phyloP scores from a whole-genome alignment of 352 stramenopile genomes.

The Phytophthora sp. region DNA sequence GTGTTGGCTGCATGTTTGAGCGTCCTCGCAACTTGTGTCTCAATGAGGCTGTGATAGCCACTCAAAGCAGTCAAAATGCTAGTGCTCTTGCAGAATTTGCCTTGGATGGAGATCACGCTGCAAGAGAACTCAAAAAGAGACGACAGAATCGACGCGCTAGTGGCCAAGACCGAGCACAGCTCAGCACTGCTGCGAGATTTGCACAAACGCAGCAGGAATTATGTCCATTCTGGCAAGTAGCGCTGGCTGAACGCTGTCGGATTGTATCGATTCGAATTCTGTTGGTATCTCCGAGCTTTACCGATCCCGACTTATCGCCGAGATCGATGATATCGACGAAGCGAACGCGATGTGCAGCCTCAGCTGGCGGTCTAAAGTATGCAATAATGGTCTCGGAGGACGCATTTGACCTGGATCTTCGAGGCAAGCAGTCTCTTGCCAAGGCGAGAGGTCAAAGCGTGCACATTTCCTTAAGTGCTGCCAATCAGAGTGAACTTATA shows the following conservation, averaged over 20 bases:
- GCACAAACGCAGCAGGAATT: conserved; percentile 75
- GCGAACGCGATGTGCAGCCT: not conserved
- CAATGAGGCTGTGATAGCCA: conserved; percentile 29
- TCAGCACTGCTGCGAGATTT: conserved; percentile 26
- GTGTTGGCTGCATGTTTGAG: conserved; percentile 69
- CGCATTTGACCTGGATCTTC: conserved; percentile 64
- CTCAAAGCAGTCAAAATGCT: conserved; percentile 76
- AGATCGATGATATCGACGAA: conserved; percentile 16
- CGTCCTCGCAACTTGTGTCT: conserved; percentile 60
- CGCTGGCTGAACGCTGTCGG: conserved; percentile 40
- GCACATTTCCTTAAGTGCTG: conserved; percentile 43
- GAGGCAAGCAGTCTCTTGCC: conserved; percentile 66
- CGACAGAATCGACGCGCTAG: conserved; percentile 18
- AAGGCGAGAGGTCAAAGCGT: conserved; percentile 61
- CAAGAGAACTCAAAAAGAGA: conserved; percentile 10
- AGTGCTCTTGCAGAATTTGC: conserved; percentile 55
- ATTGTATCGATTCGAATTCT: conserved; percentile 53
- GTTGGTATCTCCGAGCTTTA: conserved; percentile 21
- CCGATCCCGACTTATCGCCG: not conserved
- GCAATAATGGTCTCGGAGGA: conserved; percentile 58
- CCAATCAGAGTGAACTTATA: conserved; percentile 34
- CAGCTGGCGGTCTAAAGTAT: conserved; percentile 39
- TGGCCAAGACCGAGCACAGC: not conserved
- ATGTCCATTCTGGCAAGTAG: conserved; percentile 81
- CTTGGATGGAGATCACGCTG: conserved; percentile 34